A percentile compares a stretch with the other conserved stretches of the same genome.
Evolutionary conservation across 192 early-diverging fungal species (phyloP).

Genomic region (Glomus cerebriforme): DNA sequence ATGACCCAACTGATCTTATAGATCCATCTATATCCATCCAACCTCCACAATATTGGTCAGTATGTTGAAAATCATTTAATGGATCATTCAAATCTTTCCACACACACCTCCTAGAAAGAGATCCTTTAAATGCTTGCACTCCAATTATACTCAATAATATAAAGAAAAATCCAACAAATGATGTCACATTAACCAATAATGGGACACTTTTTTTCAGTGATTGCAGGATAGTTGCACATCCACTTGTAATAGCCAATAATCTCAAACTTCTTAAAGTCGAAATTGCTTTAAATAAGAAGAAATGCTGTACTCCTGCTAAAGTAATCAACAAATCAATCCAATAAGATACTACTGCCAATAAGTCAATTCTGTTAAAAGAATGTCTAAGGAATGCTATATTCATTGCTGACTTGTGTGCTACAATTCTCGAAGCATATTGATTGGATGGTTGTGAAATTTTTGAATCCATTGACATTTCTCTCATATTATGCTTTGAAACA

Average conservation of each 20-base stretch:
- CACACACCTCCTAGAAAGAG: slow-evolving; percentile 55
- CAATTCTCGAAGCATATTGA: background rate
- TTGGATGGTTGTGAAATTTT: slow-evolving; percentile 10
- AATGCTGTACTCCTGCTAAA: slow-evolving; percentile 38
- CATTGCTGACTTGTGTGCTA: slow-evolving; percentile 31
- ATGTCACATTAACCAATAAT: slow-evolving; percentile 52
- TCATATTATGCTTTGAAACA: background rate
- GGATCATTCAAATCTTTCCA: slow-evolving; percentile 34
- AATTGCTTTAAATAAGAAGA: slow-evolving; percentile 56
- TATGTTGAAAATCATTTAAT: background rate
- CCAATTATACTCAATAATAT: slow-evolving; percentile 63
- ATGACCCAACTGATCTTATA: background rate
- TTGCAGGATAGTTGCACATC: slow-evolving; percentile 55
- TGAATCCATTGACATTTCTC: slow-evolving; percentile 22
- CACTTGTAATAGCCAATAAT: slow-evolving; percentile 56
- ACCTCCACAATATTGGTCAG: slow-evolving; percentile 43
- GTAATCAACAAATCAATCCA: slow-evolving; percentile 57
- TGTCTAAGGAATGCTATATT: slow-evolving; percentile 57
- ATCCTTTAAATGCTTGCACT: slow-evolving; percentile 63
- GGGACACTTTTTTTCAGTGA: slow-evolving; percentile 61
- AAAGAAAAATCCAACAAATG: slow-evolving; percentile 65
- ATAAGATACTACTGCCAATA: slow-evolving; percentile 53
- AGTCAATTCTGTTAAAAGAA: slow-evolving; percentile 64
- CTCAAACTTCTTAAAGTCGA: slow-evolving; percentile 53
- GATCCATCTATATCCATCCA: slow-evolving; percentile 12